Conservation (phyloP, 1,284 basidiomycete species). For the Cutaneotrichosporon curvatum region DNA sequence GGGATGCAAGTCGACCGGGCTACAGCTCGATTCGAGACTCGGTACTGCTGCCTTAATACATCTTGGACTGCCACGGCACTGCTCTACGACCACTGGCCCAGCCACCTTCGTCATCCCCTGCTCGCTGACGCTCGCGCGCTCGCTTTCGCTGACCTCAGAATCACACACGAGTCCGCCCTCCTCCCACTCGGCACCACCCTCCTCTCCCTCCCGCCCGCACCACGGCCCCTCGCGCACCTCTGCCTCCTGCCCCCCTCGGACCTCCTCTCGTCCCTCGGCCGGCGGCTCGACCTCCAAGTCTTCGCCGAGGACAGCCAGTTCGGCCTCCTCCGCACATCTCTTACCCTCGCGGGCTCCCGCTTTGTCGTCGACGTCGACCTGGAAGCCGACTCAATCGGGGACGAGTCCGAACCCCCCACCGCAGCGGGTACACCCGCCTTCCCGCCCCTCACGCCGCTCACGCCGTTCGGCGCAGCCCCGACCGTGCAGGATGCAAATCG, state of each 20-base stretch:
- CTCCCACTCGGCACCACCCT: constrained; percentile 20
- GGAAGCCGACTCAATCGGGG: constrained; percentile 28
- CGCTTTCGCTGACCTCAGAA: constrained; percentile 14
- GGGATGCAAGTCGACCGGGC: too few relatives aligned
- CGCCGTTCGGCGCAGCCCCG: not conserved
- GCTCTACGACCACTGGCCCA: too few relatives aligned
- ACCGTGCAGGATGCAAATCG: not conserved
- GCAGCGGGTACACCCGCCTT: constrained; percentile 1
- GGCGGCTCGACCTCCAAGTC: constrained; percentile 27
- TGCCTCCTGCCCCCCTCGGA: constrained; percentile 21
- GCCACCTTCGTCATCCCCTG: too few relatives aligned
- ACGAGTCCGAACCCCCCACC: constrained; percentile 16
- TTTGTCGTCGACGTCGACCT: constrained; percentile 42
- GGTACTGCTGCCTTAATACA: too few relatives aligned
- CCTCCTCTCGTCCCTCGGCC: constrained; percentile 27
- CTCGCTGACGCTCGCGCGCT: too few relatives aligned
- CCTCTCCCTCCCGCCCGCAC: constrained; percentile 7
- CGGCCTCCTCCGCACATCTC: constrained; percentile 30
- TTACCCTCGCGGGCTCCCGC: constrained; percentile 35
- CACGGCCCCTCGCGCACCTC: constrained; percentile 16
- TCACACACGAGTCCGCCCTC: constrained; percentile 27
- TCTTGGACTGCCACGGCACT: too few relatives aligned
- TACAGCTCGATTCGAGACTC: too few relatives aligned
- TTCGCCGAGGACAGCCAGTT: constrained; percentile 43
- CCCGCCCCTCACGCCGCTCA: not conserved